These are phyloP conservation scores for Leishmania mexicana DNA, from an alignment of 208 protist species.

Conservation along the genomic window DNA sequence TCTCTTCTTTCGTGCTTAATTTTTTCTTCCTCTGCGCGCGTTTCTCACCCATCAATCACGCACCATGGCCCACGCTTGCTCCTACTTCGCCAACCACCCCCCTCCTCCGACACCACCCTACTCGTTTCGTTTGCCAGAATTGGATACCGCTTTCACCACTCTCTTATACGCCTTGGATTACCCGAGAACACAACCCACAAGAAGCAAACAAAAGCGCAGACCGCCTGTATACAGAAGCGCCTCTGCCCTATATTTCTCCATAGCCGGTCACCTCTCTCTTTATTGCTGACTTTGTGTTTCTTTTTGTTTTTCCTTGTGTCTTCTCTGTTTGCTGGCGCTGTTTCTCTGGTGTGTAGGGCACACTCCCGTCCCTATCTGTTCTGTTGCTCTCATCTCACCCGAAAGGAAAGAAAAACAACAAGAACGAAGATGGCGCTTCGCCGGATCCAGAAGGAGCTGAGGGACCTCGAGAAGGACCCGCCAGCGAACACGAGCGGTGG, in stretches of 20 bases:
- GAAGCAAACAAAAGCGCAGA: background rate
- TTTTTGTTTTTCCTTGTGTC: background rate
- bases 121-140: background rate
- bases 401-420: background rate
- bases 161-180: background rate
- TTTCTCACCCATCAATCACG: background rate
- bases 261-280: background rate
- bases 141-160: background rate
- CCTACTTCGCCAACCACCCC: background rate
- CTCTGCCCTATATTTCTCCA: slow-evolving; percentile 5
- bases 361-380: slow-evolving; percentile 14
- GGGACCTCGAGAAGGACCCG: slow-evolving; percentile 95
- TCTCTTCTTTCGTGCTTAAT: background rate
- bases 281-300: background rate
- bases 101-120: background rate
- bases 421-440: slow-evolving; percentile 89
- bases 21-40: background rate
- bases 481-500: slow-evolving; percentile 96
- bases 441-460: slow-evolving; percentile 96
- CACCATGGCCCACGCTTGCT: background rate
- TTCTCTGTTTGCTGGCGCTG: background rate
- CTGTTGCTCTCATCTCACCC: background rate
- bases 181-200: background rate
- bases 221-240: background rate
- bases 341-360: background rate